Evolutionary conservation across 2,329 filamentous ascomycete species (phyloP), one percentile per base, ranked within the genome.

Genomic region (Teratosphaeria destructans): DNA sequence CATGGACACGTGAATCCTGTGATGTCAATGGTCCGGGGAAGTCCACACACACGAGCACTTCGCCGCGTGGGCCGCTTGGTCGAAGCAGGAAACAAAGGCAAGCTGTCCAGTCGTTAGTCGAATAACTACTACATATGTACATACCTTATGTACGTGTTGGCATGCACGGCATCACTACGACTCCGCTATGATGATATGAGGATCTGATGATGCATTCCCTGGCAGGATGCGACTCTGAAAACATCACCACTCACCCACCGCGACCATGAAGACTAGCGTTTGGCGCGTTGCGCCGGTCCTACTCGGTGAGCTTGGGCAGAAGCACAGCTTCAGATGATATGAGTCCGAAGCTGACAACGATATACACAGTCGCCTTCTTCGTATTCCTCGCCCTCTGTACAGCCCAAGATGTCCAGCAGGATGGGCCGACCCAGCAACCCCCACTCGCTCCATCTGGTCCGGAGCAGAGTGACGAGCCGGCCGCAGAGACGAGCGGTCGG

Each of bases 231-330:
- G 55, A 16, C 32, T 39, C 43, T 52, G 39, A 10, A 37, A 52
- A 23, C 49, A 34, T 39, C 19, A 19, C 43, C 23, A 23, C 4
- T 29, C 32, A 61, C 26, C 55, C 52, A 35, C 52, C 57, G 47
- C 59, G 59, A 63, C 54, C 58, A 66, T 66, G 64, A 65, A 61
- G 59, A 60, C 59, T 43, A 57, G 34, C 58, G 29, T 55, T 47
- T 65, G 64, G 63, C 64, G 64, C 60, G 61, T 63, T 23, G 60
- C 62, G 64, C 64, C 64, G 34, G 60, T 64, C 8, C 57, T 66
- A 39, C 63, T 66, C 23, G 54, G 64, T 65, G 63, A 62, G 64
- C 60, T 43, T 29, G 49, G 32, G 19, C 11, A 52, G n/a, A 37
- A 54, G 12, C 52, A 58, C 11, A 29, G n/a, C 12, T 26, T n/a